Evolutionary conservation across 2,329 filamentous ascomycete genomes (phyloP).

Genomic region (Ploettnerulaceae sp.): DNA sequence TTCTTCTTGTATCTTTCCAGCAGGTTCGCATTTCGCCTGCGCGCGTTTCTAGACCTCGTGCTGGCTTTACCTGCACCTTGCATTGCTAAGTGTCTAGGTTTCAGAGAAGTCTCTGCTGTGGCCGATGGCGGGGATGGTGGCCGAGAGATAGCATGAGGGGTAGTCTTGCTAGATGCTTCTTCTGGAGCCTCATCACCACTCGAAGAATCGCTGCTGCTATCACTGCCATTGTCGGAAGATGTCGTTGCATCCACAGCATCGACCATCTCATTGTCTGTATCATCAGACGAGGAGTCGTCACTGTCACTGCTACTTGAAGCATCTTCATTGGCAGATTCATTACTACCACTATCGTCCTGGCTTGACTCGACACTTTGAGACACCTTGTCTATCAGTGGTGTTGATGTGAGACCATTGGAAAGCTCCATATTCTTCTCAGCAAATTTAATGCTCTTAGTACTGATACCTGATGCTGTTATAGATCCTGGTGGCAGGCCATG

Average conservation of each 20-base stretch:
- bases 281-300: slow-evolving; percentile 23
- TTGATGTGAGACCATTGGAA: slow-evolving; percentile 23
- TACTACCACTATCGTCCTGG: slow-evolving; percentile 15
- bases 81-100: slow-evolving; percentile 20
- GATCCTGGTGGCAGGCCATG: slow-evolving; percentile 32
- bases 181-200: slow-evolving; percentile 38
- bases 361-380: slow-evolving; percentile 21
- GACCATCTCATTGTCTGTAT: slow-evolving; percentile 18
- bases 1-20: slow-evolving; percentile 48
- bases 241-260: background rate
- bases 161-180: slow-evolving; percentile 36
- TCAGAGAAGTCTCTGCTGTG: background rate
- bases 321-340: slow-evolving; percentile 7
- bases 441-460: slow-evolving; percentile 29
- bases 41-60: slow-evolving; percentile 52
- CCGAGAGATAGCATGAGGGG: background rate
- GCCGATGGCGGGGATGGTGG: background rate
- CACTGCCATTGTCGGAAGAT: slow-evolving; percentile 15
- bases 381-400: slow-evolving; percentile 30
- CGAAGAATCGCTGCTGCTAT: slow-evolving; percentile 23
- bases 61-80: slow-evolving; percentile 45
- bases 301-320: slow-evolving; percentile 10
- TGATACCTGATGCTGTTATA: slow-evolving; percentile 25
- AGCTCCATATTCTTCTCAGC: slow-evolving; percentile 14
- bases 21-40: slow-evolving; percentile 45